Conservation (phyloP, 352 stramenopile species). For the Pythium dissimile region DNA sequence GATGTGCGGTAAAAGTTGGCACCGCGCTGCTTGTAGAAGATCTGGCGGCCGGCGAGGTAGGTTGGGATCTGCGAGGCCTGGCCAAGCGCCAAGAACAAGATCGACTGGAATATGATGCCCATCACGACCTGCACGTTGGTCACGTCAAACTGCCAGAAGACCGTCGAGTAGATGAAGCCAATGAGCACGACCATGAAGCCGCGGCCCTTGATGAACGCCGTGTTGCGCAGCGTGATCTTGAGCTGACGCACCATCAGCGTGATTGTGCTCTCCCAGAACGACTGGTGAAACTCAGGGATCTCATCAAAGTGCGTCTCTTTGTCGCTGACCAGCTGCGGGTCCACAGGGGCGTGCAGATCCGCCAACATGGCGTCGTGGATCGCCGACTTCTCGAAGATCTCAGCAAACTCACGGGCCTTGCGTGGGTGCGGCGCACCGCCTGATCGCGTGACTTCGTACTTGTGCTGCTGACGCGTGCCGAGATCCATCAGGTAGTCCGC, state of each 20-base stretch:
- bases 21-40: constrained; percentile 73
- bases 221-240: constrained; percentile 38
- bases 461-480: constrained; percentile 12
- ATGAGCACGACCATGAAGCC: constrained; percentile 26
- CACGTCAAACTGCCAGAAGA: constrained; percentile 21
- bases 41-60: constrained; percentile 36
- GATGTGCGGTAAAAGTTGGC: constrained; percentile 63
- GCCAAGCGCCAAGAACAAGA: neutral
- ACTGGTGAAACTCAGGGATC: constrained; percentile 1
- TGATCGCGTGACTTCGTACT: constrained; percentile 2
- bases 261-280: neutral
- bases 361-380: constrained; percentile 31
- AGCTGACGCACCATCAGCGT: constrained; percentile 32
- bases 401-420: constrained; percentile 15
- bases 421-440: neutral
- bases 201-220: constrained; percentile 20
- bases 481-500: constrained; percentile 23
- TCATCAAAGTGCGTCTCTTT: constrained; percentile 21
- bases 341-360: constrained; percentile 82
- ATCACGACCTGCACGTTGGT: constrained; percentile 28
- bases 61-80: constrained; percentile 55
- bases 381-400: constrained; percentile 14
- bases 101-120: constrained; percentile 26
- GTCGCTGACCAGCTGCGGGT: constrained; percentile 81
- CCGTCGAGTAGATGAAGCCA: constrained; percentile 18